Conservation (phyloP, 2,329 filamentous ascomycete species). For the Escovopsis sp. region DNA sequence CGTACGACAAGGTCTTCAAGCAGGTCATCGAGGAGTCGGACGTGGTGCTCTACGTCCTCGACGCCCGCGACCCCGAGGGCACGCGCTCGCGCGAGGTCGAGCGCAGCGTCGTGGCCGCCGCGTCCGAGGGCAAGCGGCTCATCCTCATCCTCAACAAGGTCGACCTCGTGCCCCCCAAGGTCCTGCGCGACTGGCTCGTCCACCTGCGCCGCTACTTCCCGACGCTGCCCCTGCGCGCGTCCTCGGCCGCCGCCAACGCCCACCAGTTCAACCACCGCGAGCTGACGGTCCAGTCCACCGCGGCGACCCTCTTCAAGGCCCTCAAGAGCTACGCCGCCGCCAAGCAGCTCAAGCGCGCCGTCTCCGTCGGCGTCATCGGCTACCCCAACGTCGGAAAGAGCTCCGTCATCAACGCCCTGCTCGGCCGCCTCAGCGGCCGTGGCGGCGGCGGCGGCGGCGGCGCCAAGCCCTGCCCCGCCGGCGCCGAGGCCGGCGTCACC, state of each 20-base stretch:
- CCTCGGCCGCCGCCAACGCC: conserved; percentile 67
- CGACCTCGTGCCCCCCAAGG: conserved; percentile 69
- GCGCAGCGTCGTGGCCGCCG: conserved; percentile 79
- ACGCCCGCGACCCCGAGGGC: conserved; percentile 81
- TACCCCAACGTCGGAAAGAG: conserved; percentile 96
- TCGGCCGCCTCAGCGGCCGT: conserved; percentile 53
- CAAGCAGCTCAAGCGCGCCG: conserved; percentile 73
- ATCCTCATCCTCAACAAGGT: conserved; percentile 95
- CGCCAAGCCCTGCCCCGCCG: conserved; percentile 62
- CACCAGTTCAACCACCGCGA: conserved; percentile 88
- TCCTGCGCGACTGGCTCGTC: conserved; percentile 71
- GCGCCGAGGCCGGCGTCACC: conserved; percentile 84
- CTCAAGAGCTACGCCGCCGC: conserved; percentile 78
- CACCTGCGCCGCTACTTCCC: conserved; percentile 84
- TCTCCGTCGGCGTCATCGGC: conserved; percentile 85
- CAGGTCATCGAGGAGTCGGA: conserved; percentile 79
- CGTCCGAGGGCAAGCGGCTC: conserved; percentile 67
- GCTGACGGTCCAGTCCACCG: conserved; percentile 73
- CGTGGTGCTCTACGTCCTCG: conserved; percentile 83
- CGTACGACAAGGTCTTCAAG: conserved; percentile 95
- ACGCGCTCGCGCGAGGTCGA: conserved; percentile 85
- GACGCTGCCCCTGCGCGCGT: conserved; percentile 76
- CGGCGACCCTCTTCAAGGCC: conserved; percentile 70
- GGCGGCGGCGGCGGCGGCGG: conserved; percentile 34
- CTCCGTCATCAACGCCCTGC: conserved; percentile 87